Percentiles rank a stretch among this genome's conserved stretches.
phyloP scores from a whole-genome alignment of 1,139 yeast species.

The Candida tunisiensis region DNA sequence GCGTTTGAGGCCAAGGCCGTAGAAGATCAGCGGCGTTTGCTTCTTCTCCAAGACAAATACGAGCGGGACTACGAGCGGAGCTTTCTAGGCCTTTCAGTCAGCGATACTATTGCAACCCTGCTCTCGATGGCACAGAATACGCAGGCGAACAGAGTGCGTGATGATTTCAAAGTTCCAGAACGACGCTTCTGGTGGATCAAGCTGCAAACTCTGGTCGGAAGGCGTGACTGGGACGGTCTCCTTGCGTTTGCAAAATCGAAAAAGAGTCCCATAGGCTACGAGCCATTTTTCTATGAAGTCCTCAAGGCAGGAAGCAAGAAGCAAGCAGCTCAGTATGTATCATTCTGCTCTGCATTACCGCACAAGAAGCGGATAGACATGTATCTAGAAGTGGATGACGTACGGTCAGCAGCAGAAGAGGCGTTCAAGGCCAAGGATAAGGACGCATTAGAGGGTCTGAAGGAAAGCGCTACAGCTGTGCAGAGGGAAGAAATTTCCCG shows the following conservation, averaged over 20 bases:
- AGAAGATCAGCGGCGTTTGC: slow-evolving; percentile 33
- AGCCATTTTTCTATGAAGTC: slow-evolving; percentile 41
- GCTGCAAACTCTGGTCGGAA: slow-evolving; percentile 33
- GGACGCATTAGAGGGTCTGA: slow-evolving; percentile 23
- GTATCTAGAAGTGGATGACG: slow-evolving; percentile 36
- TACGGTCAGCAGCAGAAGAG: slow-evolving; percentile 39
- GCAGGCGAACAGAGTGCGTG: slow-evolving; percentile 37
- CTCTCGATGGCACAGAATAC: slow-evolving; percentile 41
- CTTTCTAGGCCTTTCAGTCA: slow-evolving; percentile 37
- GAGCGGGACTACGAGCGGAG: slow-evolving; percentile 36
- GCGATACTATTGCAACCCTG: slow-evolving; percentile 37
- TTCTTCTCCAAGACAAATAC: slow-evolving; percentile 34
- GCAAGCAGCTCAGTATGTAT: slow-evolving; percentile 25
- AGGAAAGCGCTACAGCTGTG: slow-evolving; percentile 17
- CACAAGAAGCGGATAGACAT: slow-evolving; percentile 30
- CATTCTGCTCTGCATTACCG: slow-evolving; percentile 17
- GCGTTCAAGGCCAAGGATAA: slow-evolving; percentile 41
- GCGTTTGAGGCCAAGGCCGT: slow-evolving; percentile 13
- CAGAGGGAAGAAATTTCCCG: too few species aligned
- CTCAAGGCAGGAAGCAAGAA: slow-evolving; percentile 30
- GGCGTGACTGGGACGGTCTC: slow-evolving; percentile 47
- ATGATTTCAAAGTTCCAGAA: slow-evolving; percentile 46
- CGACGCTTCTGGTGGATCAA: slow-evolving; percentile 50
- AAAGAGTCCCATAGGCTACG: slow-evolving; percentile 62
- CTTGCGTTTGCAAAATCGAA: slow-evolving; percentile 28